Conservation (phyloP, 768 basidiomycete species). For the Asterophora parasitica region DNA sequence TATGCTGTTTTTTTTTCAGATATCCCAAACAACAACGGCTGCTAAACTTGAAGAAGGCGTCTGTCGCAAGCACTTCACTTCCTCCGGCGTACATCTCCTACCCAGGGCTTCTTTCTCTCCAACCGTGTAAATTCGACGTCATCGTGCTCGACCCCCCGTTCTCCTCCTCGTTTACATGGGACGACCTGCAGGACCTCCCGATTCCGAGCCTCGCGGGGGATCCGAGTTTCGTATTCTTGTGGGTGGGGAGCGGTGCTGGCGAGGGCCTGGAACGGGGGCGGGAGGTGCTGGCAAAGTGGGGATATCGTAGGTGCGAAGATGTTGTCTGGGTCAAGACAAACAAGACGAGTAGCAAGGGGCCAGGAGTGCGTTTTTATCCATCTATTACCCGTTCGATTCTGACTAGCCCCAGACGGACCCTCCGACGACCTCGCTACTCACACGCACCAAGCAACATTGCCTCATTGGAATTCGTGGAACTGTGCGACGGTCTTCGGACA, state of each 20-base stretch:
- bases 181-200: conserved; percentile 75
- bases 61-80: conserved; percentile 64
- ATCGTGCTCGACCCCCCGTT: conserved; percentile 91
- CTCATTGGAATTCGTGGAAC: conserved; percentile 97
- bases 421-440: conserved; percentile 80
- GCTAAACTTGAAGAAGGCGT: conserved; percentile 74
- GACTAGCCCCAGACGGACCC: conserved; percentile 60
- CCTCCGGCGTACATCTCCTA: conserved; percentile 71
- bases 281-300: conserved; percentile 91
- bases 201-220: conserved; percentile 81
- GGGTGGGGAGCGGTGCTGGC: conserved; percentile 90
- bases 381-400: conserved; percentile 4
- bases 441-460: conserved; percentile 93
- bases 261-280: conserved; percentile 90
- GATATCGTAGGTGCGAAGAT: conserved; percentile 92
- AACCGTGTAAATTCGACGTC: conserved; percentile 79
- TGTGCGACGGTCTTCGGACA: conserved; percentile 89
- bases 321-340: conserved; percentile 99
- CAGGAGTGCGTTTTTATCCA: conserved; percentile 51
- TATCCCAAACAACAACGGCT: conserved; percentile 93
- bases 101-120: conserved; percentile 49
- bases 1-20: conserved; percentile 35
- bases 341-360: conserved; percentile 59
- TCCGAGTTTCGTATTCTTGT: conserved; percentile 91
- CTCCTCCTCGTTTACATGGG: conserved; percentile 83